Base-by-base conservation (phyloP, 2,329 filamentous ascomycete species). In the Capronia epimyces region DNA sequence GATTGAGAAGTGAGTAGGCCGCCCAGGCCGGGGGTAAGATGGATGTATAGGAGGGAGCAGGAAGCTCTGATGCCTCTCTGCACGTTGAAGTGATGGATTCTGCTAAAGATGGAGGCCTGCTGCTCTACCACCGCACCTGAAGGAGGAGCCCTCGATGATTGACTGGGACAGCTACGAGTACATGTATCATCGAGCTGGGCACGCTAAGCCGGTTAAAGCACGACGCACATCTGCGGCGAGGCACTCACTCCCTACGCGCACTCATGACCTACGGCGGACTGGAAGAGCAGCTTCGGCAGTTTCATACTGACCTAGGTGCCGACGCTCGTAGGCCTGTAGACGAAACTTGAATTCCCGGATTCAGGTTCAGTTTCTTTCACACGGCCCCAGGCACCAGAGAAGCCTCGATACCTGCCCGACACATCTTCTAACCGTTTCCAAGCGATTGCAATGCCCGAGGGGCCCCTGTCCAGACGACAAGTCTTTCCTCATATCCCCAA, bases 1-100 rank as follows among this genome's bases (percentile, higher is more conserved):
- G 21, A 25, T 16, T 24, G 16, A 39, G 45, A 24, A 32, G 29
- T 18, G 18, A 31, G 21, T 32, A 50, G 51, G 59, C 59, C 59
- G 58, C 60, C 58, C 60, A 63, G 60, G 55, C 59, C 55, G 22
- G 32, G 16, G 25, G 25, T 13, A 24, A 24, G 21, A 37, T 34
- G 15, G 16, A 29, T 21, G 34, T 22, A 16, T 4, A 24, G 29
- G 41, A 48, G 25, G 32, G 34, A 46, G 29, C 34, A 49, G 20
- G n/a, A 43, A 55, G 45, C 46, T 54, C 52, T 20, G 42, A 44
- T 15, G 24, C 43, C 49, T 43, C 50, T 46, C 48, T 39, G 16
- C 18, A 37, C 15, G 18, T 18, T 29, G 29, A 15, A 10, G 15
- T 27, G 22, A 29, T 52, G n/a, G 24, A 51, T n/a, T 34, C 31